These are phyloP conservation scores for Sideroxylon spinosum DNA, from an alignment of 179 eudicot species.

Conservation along the genomic window DNA sequence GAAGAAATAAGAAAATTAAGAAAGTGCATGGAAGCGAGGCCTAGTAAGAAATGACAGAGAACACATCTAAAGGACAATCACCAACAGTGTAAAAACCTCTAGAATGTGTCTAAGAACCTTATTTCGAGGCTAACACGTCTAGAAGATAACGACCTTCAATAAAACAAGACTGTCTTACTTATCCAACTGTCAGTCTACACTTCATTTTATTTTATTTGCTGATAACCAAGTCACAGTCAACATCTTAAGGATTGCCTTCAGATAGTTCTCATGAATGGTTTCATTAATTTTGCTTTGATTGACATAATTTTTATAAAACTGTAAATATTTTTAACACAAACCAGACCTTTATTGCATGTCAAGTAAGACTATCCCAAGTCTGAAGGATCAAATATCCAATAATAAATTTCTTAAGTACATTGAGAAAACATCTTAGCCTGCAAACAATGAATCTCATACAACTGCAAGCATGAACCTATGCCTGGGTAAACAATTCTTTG, in stretches of 20 bases:
- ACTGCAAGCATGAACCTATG: no score
- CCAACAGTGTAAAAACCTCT: not conserved
- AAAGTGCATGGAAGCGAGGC: not conserved
- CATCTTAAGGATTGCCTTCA: slow-evolving; percentile 9
- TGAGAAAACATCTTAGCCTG: not conserved
- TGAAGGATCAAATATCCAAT: not conserved
- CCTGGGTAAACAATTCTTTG: no score
- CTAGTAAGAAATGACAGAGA: not conserved
- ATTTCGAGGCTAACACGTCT: no score
- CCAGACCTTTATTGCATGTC: not conserved
- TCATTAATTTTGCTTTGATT: not conserved
- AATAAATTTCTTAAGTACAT: no score
- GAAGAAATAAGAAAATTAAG: not conserved
- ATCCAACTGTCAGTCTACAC: not conserved
- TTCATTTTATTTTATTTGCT: no score
- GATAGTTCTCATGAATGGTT: not conserved
- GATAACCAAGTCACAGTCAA: not conserved
- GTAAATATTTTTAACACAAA: not conserved
- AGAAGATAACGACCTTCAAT: not conserved
- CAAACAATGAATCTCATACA: not conserved
- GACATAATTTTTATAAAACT: not conserved
- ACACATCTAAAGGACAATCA: not conserved
- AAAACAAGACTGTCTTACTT: not conserved
- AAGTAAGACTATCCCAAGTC: not conserved
- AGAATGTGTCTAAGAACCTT: not conserved